phyloP scores from a whole-genome alignment of 148 eudicot species.

The Rhododendron griersonianum region DNA sequence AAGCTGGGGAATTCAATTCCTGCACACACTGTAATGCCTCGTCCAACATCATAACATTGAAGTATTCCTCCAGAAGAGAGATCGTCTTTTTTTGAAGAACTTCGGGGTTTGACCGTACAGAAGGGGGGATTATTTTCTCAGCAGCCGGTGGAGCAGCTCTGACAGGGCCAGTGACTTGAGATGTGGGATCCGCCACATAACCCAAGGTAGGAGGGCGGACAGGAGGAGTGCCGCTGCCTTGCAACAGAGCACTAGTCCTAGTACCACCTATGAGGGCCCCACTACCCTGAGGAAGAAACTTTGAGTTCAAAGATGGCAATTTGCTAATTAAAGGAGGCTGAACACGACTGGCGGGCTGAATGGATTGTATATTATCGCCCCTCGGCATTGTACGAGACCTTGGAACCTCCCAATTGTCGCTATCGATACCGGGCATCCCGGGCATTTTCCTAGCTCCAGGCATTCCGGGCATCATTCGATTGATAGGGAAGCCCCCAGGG shows the following conservation, averaged over 20 bases:
- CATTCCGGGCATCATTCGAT: constrained; percentile 96
- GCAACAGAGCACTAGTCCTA: constrained; percentile 69
- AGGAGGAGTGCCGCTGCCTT: constrained; percentile 56
- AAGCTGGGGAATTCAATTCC: constrained; percentile 72
- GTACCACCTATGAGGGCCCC: constrained; percentile 50
- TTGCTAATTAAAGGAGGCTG: constrained; percentile 49
- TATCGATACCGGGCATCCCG: constrained; percentile 66
- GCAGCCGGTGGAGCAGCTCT: constrained; percentile 19
- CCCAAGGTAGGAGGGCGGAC: constrained; percentile 37
- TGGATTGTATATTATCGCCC: constrained; percentile 26
- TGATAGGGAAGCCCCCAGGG: constrained; percentile 52
- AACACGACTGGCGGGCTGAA: constrained; percentile 32
- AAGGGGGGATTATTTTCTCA: constrained; percentile 21
- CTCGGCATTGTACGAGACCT: constrained; percentile 63
- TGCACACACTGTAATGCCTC: constrained; percentile 76
- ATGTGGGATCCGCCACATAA: constrained; percentile 26
- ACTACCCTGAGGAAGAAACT: constrained; percentile 74
- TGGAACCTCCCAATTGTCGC: constrained; percentile 86
- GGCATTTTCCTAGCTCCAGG: constrained; percentile 74
- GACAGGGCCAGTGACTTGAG: constrained; percentile 30
- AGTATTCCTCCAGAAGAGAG: constrained; percentile 79
- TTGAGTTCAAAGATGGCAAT: constrained; percentile 48
- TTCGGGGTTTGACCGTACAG: constrained; percentile 27
- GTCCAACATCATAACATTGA: constrained; percentile 54
- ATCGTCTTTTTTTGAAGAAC: constrained; percentile 53